phyloP scores from a whole-genome alignment of 345 rosid genomes.

The Durio zibethinus region DNA sequence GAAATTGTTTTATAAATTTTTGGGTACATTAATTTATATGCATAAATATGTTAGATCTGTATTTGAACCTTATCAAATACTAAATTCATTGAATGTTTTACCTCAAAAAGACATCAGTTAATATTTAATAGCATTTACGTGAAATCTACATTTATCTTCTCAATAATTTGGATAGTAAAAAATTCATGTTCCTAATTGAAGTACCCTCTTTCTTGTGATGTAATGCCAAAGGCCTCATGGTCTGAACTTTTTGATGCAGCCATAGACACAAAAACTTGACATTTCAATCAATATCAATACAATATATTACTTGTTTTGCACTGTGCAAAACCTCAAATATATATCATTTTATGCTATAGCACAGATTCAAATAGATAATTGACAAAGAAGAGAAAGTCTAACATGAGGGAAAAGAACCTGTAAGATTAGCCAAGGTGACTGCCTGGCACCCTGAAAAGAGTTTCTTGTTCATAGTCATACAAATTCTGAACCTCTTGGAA shows the following conservation, averaged over 20 bases:
- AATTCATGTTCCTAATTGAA: neutral
- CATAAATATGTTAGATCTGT: neutral
- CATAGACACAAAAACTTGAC: neutral
- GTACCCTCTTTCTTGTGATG: neutral
- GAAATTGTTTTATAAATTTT: neutral
- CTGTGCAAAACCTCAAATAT: neutral
- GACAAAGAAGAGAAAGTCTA: conserved; percentile 11
- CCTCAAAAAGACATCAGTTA: too few relatives aligned
- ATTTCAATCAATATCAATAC: neutral
- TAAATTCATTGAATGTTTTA: neutral
- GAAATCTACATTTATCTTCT: neutral
- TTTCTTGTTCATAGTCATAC: neutral
- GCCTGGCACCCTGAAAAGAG: conserved; percentile 11
- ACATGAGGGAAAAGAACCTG: conserved; percentile 18
- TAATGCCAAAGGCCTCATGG: neutral
- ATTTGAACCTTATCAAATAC: neutral
- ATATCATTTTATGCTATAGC: neutral
- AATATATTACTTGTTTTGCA: neutral
- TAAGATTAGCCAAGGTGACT: conserved; percentile 24
- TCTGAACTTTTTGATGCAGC: neutral
- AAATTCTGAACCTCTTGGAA: neutral
- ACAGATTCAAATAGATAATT: neutral
- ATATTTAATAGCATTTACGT: neutral
- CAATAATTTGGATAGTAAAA: neutral
- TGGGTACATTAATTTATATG: neutral